Evolutionary conservation across 768 basidiomycete species (phyloP), one percentile per base, ranked within the genome.

Genomic region (Termitomyces sp.): DNA sequence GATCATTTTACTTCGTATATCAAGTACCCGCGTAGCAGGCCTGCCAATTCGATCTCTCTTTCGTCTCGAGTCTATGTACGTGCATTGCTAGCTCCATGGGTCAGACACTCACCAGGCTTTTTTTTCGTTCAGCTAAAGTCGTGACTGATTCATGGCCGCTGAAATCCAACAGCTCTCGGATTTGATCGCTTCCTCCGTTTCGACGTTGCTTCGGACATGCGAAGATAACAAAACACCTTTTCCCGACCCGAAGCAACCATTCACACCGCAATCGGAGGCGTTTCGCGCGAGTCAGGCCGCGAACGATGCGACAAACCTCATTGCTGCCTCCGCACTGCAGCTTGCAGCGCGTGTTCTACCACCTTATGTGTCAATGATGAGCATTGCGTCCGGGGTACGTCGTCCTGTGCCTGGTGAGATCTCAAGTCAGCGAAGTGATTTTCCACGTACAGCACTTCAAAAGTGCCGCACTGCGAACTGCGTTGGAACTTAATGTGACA

Each of bases 281-380:
- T 71, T 73, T 50, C 70, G 75, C 17, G 62, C 57, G 5, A 62
- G 67, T 36, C 68, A 73, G 2, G 69, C 37, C 5, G 73, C 72
- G 1, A 63, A 68, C 4, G 67, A 72, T 55, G 71, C 74, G 2
- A 68, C 72, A 0, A 71, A 68, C 47, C 60, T 73, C n/a, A 68
- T 74, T 48, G 68, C 68, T 38, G 69, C 76, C 20, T 76, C 76
- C 3, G 74, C 76, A 4, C 53, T 67, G 8, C 77, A 77, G 59
- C 71, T 78, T 10, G 69, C 70, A 7, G 67, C 72, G 3, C 68
- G 69, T 15, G 65, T 74, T 0, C 49, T 69, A 0, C 68, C 74
- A 14, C 71, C 76, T 3, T 63, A 67, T 14, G 60, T 65, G 37
- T 62, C 69, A 12, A 34, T 74, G 6, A 66, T 62, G 52, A 63